phyloP scores from a whole-genome alignment of 306 rosid genomes.

The Cicer bijugum region DNA sequence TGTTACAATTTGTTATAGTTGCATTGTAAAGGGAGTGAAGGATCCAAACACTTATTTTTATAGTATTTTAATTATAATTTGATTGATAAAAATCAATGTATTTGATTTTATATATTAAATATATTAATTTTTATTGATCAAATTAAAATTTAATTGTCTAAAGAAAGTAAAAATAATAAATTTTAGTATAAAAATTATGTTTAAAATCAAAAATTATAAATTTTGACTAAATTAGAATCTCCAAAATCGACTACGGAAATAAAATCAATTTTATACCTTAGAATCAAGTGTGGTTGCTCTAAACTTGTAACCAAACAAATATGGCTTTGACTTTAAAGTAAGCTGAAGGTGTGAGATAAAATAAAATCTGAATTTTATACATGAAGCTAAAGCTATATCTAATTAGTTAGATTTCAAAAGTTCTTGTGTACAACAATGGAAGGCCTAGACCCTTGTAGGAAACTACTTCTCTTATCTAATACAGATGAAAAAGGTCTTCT shows the following conservation, averaged over 20 bases:
- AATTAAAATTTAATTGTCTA: no score
- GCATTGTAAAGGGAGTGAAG: background rate
- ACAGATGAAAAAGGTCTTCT: conserved; percentile 51
- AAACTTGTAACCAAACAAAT: background rate
- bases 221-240: no score
- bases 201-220: no score
- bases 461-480: conserved; percentile 47
- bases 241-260: no score
- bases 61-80: no score
- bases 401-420: conserved; percentile 18
- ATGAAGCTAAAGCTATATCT: background rate
- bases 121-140: no score
- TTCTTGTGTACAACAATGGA: conserved; percentile 44
- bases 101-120: no score
- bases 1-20: background rate
- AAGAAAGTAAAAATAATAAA: no score
- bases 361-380: background rate
- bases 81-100: no score
- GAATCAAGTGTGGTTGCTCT: no score
- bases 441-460: conserved; percentile 48
- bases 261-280: no score
- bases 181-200: no score
- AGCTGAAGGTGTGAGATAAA: conserved; percentile 21
- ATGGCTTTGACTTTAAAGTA: conserved; percentile 29
- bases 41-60: background rate